phyloP scores from a whole-genome alignment of 306 rosid genomes.

The Purshia tridentata region DNA sequence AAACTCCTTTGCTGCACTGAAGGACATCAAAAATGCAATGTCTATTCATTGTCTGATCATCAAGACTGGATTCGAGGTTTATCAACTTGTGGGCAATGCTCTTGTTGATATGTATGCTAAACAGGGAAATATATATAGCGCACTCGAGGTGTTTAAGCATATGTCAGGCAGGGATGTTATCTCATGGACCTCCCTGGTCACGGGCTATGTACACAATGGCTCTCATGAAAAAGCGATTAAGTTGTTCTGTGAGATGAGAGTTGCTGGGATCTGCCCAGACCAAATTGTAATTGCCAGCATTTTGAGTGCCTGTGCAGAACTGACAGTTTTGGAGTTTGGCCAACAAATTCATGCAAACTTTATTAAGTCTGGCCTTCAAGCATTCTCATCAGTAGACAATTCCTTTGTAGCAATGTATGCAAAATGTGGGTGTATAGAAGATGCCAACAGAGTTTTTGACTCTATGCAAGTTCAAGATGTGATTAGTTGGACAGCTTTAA shows the following conservation, averaged over 20 bases:
- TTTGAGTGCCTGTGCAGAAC: slow-evolving; percentile 78
- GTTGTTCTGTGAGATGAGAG: slow-evolving; percentile 70
- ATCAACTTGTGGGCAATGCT: slow-evolving; percentile 71
- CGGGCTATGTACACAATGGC: slow-evolving; percentile 74
- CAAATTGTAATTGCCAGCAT: slow-evolving; percentile 66
- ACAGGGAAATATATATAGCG: slow-evolving; percentile 48
- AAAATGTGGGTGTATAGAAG: slow-evolving; percentile 86
- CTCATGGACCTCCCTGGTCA: slow-evolving; percentile 89
- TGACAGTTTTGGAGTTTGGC: slow-evolving; percentile 75
- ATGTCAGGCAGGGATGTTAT: slow-evolving; percentile 74
- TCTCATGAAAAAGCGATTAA: slow-evolving; percentile 60
- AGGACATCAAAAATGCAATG: slow-evolving; percentile 38
- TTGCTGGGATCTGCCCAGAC: slow-evolving; percentile 57
- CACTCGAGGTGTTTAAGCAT: slow-evolving; percentile 53
- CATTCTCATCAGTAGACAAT: slow-evolving; percentile 62
- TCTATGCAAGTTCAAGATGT: slow-evolving; percentile 60
- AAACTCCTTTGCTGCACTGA: slow-evolving; percentile 48
- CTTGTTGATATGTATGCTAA: slow-evolving; percentile 88
- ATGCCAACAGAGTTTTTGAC: slow-evolving; percentile 57
- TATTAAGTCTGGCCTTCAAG: slow-evolving; percentile 55
- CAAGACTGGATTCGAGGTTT: slow-evolving; percentile 71
- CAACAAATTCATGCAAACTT: slow-evolving; percentile 74
- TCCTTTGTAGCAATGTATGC: slow-evolving; percentile 86
- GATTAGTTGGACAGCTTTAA: slow-evolving; percentile 87
- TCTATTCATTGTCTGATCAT: slow-evolving; percentile 62